phyloP scores from a whole-genome alignment of 1,284 basidiomycete species.

The Melampsora larici-populina region DNA sequence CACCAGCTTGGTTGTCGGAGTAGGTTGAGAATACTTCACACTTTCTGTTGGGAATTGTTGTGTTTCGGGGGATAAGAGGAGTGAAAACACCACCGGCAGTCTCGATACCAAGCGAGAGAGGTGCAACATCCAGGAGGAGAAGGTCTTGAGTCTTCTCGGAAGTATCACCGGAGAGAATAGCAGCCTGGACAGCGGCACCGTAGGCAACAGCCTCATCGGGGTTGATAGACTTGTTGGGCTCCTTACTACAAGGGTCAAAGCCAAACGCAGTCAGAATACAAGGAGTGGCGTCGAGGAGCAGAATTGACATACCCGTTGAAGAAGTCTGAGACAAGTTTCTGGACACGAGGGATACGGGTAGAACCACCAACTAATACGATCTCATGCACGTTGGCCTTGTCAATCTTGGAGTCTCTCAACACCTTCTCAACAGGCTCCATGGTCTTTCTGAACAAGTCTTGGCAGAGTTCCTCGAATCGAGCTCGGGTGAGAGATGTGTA shows the following conservation, averaged over 20 bases:
- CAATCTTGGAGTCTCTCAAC: constrained; percentile 95
- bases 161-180: constrained; percentile 94
- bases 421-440: constrained; percentile 99
- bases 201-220: constrained; percentile 99
- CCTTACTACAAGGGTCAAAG: constrained; percentile 53
- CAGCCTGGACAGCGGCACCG: constrained; percentile 98
- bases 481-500: constrained; percentile 98
- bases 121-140: constrained; percentile 92
- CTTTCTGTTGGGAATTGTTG: constrained; percentile 98
- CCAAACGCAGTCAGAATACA: background rate
- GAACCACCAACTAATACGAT: constrained; percentile 98
- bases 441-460: constrained; percentile 93
- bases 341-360: constrained; percentile 96
- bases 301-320: constrained; percentile 68
- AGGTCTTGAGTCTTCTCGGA: constrained; percentile 97
- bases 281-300: background rate
- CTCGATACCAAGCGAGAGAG: constrained; percentile 82
- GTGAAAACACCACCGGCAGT: constrained; percentile 99
- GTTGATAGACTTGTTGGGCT: constrained; percentile 72
- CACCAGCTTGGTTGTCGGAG: constrained; percentile 98
- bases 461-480: constrained; percentile 96
- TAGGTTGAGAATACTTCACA: constrained; percentile 98
- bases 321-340: constrained; percentile 97
- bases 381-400: constrained; percentile 90
- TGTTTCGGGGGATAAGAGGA: constrained; percentile 95